phyloP scores from a whole-genome alignment of 441 rosid genomes.

The Mallotus repandus region DNA sequence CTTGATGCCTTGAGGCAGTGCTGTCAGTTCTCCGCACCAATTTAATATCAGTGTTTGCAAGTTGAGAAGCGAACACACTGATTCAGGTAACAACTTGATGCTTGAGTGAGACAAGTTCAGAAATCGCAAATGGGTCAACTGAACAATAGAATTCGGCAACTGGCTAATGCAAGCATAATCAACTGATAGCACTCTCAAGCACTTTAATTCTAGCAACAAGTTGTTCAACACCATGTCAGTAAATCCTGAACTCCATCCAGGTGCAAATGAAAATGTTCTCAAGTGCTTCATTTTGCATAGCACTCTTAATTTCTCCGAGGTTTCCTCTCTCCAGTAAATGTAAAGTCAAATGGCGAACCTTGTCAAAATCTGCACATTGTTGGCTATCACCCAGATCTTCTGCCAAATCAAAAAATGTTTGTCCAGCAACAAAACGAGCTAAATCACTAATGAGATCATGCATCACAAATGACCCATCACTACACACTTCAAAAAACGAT shows the following conservation, averaged over 20 bases:
- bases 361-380: neutral
- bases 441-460: slow-evolving; percentile 29
- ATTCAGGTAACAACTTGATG: slow-evolving; percentile 3
- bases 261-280: slow-evolving; percentile 5
- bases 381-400: neutral
- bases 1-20: neutral
- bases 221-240: too few relatives aligned
- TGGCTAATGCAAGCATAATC: neutral
- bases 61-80: neutral
- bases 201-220: neutral
- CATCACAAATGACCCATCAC: slow-evolving; percentile 13
- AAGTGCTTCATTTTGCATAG: neutral
- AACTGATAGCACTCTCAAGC: neutral
- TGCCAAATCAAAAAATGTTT: slow-evolving; percentile 11
- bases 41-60: neutral
- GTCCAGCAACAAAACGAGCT: slow-evolving; percentile 21
- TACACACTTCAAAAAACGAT: slow-evolving; percentile 22
- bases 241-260: too few relatives aligned
- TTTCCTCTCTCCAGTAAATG: neutral
- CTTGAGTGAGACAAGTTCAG: slow-evolving; percentile 22
- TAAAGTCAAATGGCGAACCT: slow-evolving; percentile 3
- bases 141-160: slow-evolving; percentile 1
- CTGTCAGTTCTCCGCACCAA: neutral
- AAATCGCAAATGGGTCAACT: slow-evolving; percentile 24
- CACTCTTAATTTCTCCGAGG: neutral